Base-by-base conservation (phyloP, 129 eudicot genomes). In the Scalesia atractyloides region DNA sequence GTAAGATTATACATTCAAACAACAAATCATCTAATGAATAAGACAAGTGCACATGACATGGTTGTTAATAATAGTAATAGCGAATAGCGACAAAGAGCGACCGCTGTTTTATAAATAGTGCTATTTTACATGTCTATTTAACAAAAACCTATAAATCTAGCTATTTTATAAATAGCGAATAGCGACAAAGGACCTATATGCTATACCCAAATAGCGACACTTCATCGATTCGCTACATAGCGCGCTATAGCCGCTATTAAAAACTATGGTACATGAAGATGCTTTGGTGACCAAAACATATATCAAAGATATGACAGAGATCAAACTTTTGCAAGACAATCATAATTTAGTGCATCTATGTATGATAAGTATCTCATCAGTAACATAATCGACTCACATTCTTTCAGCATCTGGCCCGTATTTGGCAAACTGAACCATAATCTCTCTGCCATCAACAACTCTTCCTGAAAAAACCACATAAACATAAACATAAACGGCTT, bases 321-420 rank as follows among this genome's bases (percentile, higher is more conserved):
- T 68, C 60, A 9, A 68, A 26, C 60, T 26, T 52, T 34, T 54
- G 36, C 15, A 46, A 68, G 43, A n/a, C 33, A 26, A 49, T 68
- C 61, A 68, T 16, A 69, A 9, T 12, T 5, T 34, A 52, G 24
- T 5, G 33, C 49, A 50, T 69, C 62, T 9, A 61, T 10, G 26
- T 30, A 59, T 5, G 17, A 20, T 59, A 50, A 16, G 48, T 30
- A 16, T 69, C 47, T 0, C 4, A 7, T 15, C 37, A 14, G 12
- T 16, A 16, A 1, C 7, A 18, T 0, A 63, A 12, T 15, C 3
- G 58, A 86, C 97, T 86, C 71, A 95, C 99, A 95, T 95, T 76
- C 83, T 68, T 73, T 89, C 98, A 52, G 98, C 98, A 85, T 87
- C 88, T n/a, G 96, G 98, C 5, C 98, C 98, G 75, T 89, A 92